Conservation (phyloP, 179 eudicot genomes). For the Actinidia chinensis region DNA sequence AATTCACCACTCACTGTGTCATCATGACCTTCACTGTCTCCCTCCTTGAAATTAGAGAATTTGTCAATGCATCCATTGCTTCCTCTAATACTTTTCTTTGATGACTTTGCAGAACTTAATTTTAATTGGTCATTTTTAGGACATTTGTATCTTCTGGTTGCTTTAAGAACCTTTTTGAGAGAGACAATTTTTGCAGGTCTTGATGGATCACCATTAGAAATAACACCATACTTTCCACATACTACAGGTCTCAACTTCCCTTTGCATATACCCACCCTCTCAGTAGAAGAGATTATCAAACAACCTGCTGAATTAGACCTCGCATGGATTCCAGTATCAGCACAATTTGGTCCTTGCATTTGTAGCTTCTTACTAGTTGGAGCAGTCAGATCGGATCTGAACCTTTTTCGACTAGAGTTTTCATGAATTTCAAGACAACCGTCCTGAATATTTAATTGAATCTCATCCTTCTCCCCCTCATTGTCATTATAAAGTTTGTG, state of each 20-base stretch:
- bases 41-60: conserved; percentile 21
- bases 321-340: conserved; percentile 23
- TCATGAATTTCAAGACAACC: conserved; percentile 35
- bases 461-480: conserved; percentile 22
- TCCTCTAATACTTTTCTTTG: conserved; percentile 26
- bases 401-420: conserved; percentile 33
- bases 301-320: conserved; percentile 27
- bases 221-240: conserved; percentile 63
- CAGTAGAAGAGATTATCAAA: conserved; percentile 18
- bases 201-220: conserved; percentile 44
- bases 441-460: conserved; percentile 23
- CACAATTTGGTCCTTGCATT: conserved; percentile 19
- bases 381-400: conserved; percentile 26
- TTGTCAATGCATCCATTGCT: conserved; percentile 20
- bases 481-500: conserved; percentile 20
- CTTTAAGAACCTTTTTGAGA: conserved; percentile 46
- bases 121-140: conserved; percentile 20
- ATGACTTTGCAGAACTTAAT: conserved; percentile 18
- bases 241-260: conserved; percentile 50
- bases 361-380: conserved; percentile 19
- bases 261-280: conserved; percentile 15
- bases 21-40: conserved; percentile 22
- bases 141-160: conserved; percentile 31
- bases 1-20: conserved; percentile 14
- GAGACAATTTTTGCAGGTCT: conserved; percentile 57